Percentiles rank a stretch among this genome's conserved stretches.
These are phyloP conservation scores for Diaporthe caulivora DNA, from an alignment of 2,329 filamentous ascomycete species.

Conservation along the genomic window DNA sequence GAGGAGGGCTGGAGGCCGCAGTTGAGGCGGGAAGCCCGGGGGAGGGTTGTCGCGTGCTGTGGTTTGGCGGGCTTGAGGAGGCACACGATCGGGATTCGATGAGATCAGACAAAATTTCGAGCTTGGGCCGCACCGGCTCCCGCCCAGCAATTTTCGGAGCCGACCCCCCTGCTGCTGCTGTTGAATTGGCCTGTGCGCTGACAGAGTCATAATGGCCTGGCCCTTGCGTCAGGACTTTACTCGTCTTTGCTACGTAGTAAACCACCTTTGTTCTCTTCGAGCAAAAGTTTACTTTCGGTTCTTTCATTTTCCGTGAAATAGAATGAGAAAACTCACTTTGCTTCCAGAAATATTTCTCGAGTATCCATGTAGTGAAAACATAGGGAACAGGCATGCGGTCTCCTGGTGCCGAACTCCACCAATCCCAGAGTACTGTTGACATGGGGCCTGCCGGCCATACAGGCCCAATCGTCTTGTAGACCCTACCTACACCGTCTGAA, in stretches of 20 bases:
- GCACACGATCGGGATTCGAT: not conserved
- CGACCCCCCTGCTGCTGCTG: conserved; percentile 1
- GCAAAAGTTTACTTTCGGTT: not conserved
- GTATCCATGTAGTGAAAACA: not conserved
- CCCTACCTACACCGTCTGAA: not conserved
- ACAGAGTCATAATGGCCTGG: not conserved
- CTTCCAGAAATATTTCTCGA: not conserved
- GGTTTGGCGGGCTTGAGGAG: conserved; percentile 10
- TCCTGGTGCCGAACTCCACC: conserved; percentile 12
- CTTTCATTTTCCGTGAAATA: not conserved
- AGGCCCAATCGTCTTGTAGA: not conserved
- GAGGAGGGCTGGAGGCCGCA: conserved; percentile 25
- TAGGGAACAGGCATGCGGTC: not conserved
- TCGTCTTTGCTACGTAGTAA: too few species aligned
- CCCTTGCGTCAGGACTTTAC: not conserved
- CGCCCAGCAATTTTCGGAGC: conserved; percentile 42
- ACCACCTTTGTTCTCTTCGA: not conserved
- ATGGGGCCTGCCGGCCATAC: conserved; percentile 8
- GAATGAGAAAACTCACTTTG: too few species aligned
- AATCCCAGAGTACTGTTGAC: not conserved
- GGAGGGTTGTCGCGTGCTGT: conserved; percentile 34
- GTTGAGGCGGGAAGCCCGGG: conserved; percentile 31
- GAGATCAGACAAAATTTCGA: conserved; percentile 35
- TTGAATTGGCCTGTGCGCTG: conserved; percentile 22
- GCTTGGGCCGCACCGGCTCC: conserved; percentile 5